Percentiles rank a stretch among this genome's conserved stretches.
phyloP scores from a whole-genome alignment of 2,329 filamentous ascomycete species.

The Sarocladiaceae sp. region DNA sequence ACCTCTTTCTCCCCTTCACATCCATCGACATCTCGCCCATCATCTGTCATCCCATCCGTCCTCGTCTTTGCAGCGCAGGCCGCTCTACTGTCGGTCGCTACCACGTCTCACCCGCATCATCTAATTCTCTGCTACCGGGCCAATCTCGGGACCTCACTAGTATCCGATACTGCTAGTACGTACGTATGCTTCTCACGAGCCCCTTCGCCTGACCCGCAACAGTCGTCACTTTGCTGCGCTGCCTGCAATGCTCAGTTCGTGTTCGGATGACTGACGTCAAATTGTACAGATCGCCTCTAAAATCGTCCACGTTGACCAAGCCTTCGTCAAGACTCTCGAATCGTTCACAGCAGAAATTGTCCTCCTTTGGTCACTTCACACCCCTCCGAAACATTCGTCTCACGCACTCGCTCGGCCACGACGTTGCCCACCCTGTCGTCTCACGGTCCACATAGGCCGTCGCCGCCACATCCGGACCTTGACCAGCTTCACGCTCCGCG shows the following conservation, averaged over 20 bases:
- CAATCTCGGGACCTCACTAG: constrained; percentile 6
- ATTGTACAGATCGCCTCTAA: background rate
- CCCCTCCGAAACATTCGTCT: background rate
- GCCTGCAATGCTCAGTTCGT: background rate
- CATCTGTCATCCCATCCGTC: background rate
- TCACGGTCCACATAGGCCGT: background rate
- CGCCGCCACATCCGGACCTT: background rate
- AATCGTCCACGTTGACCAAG: too few relatives aligned
- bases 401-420: background rate
- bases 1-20: constrained; percentile 1
- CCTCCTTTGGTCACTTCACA: background rate
- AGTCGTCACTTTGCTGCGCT: background rate
- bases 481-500: constrained; percentile 9
- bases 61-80: constrained; percentile 6
- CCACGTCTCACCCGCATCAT: background rate
- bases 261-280: background rate
- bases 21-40: constrained; percentile 5
- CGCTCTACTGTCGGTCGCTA: constrained; percentile 9
- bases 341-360: background rate
- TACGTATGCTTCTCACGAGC: constrained; percentile 5
- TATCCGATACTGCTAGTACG: constrained; percentile 3
- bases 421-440: background rate
- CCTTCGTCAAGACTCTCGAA: too few relatives aligned
- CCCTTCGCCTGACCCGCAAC: constrained; percentile 3
- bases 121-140: background rate